A percentile compares a stretch with the other conserved stretches of the same genome.
Evolutionary conservation across 2,329 filamentous ascomycete species (phyloP).

Genomic region (Sclerotinia borealis): DNA sequence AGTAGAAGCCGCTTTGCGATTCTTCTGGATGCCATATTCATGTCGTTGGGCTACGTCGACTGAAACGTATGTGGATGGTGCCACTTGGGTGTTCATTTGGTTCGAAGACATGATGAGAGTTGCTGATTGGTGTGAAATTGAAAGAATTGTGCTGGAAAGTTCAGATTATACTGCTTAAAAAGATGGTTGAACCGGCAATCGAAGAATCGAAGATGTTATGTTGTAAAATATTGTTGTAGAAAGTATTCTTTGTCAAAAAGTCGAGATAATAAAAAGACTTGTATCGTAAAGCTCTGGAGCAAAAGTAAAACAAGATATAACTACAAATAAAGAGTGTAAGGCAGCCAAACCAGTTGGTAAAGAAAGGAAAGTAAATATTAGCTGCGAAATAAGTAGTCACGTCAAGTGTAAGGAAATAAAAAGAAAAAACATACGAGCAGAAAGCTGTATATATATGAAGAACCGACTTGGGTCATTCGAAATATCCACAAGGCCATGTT

Average conservation of each 20-base stretch:
- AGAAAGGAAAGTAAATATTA: conserved; percentile 40
- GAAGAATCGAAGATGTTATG: conserved; percentile 26
- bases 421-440: conserved; percentile 20
- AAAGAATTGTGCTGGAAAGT: conserved; percentile 10
- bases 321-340: conserved; percentile 43
- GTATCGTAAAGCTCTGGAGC: conserved; percentile 27
- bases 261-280: conserved; percentile 16
- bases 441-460: conserved; percentile 29
- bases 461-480: conserved; percentile 25
- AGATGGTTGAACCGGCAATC: conserved; percentile 30
- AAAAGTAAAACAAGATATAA: conserved; percentile 30
- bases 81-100: conserved; percentile 33
- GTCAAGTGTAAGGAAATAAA: conserved; percentile 29
- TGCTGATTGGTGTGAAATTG: conserved; percentile 23
- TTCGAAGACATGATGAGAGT: conserved; percentile 31
- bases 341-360: conserved; percentile 49
- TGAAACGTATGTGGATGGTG: conserved; percentile 29
- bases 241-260: conserved; percentile 35
- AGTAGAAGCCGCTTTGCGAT: conserved; percentile 61
- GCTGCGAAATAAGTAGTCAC: conserved; percentile 33
- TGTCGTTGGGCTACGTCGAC: conserved; percentile 52
- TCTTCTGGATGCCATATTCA: conserved; percentile 56
- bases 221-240: conserved; percentile 39
- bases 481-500: conserved; percentile 15
- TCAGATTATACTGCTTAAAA: conserved; percentile 23